These are phyloP conservation scores for Neocallimastix lanati DNA, from an alignment of 192 early-diverging fungal species.

Conservation along the genomic window DNA sequence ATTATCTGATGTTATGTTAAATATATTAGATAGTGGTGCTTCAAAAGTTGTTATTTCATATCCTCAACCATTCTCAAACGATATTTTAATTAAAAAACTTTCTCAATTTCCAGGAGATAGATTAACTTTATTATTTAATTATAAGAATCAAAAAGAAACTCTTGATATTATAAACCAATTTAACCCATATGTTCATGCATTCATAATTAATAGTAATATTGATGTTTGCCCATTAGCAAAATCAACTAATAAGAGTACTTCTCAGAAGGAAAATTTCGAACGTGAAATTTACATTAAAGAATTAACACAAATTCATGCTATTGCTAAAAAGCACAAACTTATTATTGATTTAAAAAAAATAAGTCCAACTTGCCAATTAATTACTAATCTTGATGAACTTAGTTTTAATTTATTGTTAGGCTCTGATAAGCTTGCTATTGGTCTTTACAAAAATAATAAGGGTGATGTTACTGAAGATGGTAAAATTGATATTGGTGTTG, in stretches of 20 bases:
- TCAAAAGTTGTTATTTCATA: conserved; percentile 6
- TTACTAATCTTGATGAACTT: conserved; percentile 6
- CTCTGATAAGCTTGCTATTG: neutral
- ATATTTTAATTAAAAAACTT: conserved; percentile 5
- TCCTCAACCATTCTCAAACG: neutral
- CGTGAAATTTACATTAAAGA: neutral
- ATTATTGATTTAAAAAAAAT: conserved; percentile 1
- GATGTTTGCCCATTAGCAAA: neutral
- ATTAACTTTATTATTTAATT: neutral
- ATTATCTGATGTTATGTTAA: neutral
- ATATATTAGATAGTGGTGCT: conserved; percentile 8
- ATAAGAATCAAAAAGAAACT: neutral
- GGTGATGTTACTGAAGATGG: neutral
- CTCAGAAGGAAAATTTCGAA: neutral
- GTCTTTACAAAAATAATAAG: neutral
- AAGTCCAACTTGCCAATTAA: conserved; percentile 1
- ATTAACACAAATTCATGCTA: neutral
- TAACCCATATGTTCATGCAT: neutral
- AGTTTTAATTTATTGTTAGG: conserved; percentile 4
- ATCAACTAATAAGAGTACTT: neutral
- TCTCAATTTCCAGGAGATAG: neutral
- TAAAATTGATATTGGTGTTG: conserved; percentile 17
- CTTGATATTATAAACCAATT: neutral
- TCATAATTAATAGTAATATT: neutral
- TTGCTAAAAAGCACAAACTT: neutral